Conservation (phyloP, 2,329 filamentous ascomycete species). For the Trichoderma brevicompactum region DNA sequence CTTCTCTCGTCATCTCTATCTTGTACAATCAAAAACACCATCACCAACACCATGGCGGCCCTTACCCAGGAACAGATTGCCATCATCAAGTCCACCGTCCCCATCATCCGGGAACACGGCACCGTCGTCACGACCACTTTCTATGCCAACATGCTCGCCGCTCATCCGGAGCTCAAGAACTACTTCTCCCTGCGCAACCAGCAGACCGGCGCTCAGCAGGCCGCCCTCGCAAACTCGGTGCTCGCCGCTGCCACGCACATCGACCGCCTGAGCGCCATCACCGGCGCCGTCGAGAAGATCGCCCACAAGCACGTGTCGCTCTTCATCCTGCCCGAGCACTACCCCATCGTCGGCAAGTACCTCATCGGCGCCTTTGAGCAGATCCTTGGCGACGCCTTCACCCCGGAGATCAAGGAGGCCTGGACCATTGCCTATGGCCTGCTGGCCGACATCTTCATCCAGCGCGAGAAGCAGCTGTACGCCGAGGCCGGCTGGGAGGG, state of each 20-base stretch:
- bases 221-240: slow-evolving; percentile 69
- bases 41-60: slow-evolving; percentile 45
- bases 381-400: slow-evolving; percentile 70
- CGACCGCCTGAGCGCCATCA: slow-evolving; percentile 66
- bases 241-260: slow-evolving; percentile 74
- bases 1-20: too few relatives aligned
- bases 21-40: not conserved
- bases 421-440: slow-evolving; percentile 74
- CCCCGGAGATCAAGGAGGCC: slow-evolving; percentile 67
- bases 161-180: slow-evolving; percentile 67
- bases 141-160: slow-evolving; percentile 69
- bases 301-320: slow-evolving; percentile 76
- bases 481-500: slow-evolving; percentile 50
- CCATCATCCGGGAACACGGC: slow-evolving; percentile 71
- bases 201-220: slow-evolving; percentile 67
- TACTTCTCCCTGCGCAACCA: slow-evolving; percentile 75
- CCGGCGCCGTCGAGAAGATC: slow-evolving; percentile 65
- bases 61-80: slow-evolving; percentile 67
- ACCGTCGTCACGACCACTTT: slow-evolving; percentile 69
- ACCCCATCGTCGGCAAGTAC: slow-evolving; percentile 69
- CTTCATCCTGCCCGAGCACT: slow-evolving; percentile 69
- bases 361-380: slow-evolving; percentile 69
- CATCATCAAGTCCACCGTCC: slow-evolving; percentile 77
- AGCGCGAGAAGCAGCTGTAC: slow-evolving; percentile 65
- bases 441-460: slow-evolving; percentile 72